Base-by-base conservation (phyloP, 345 rosid genomes). In the Leavenworthia alabamica region DNA sequence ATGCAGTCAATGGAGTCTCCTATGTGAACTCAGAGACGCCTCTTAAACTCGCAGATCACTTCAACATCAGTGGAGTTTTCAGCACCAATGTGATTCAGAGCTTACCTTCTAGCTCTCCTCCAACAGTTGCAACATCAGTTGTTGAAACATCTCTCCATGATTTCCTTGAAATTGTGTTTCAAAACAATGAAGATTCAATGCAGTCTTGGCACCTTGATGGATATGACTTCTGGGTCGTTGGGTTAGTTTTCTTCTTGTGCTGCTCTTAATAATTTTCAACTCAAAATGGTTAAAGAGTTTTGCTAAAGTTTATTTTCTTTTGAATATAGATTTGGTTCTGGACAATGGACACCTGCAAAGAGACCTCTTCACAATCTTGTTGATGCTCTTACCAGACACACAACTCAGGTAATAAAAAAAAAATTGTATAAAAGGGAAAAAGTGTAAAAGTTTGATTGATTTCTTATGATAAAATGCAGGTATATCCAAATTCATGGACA, bases 141-240 rank as follows among this genome's bases (percentile, higher is more conserved):
- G 54, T 91, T 65, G 75, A 77, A 33, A 37, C 76, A 12, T 50
- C 68, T 23, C 91, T 75, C 29, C 94, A 86, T 50, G 85, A 83
- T 56, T 91, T 83, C 46, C 48, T 86, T 5, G 98, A 91, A 68
- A 63, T 91, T 11, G 77, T 91, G 43, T 86, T 91, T 43, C 89
- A 91, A 46, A 88, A 91, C 82, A 83, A 60, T 35, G 95, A 88
- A 66, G 74, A 75, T 6, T 7, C 74, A 1, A 66, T 83, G 73
- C 96, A 91, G 66, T 84, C 96, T 64, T 91, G 98, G 98, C 98
- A 91, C 68, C 91, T 88, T 36, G 98, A 91, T 65, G 98, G 98
- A 31, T 91, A 86, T 56, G 96, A 88, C 74, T 88, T 88, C 73
- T 88, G 96, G 94, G 95, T 77, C 60, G 83, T 84, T 6, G 98